phyloP scores from a whole-genome alignment of 805 yeast species.

The Saturnispora serradocipensis region DNA sequence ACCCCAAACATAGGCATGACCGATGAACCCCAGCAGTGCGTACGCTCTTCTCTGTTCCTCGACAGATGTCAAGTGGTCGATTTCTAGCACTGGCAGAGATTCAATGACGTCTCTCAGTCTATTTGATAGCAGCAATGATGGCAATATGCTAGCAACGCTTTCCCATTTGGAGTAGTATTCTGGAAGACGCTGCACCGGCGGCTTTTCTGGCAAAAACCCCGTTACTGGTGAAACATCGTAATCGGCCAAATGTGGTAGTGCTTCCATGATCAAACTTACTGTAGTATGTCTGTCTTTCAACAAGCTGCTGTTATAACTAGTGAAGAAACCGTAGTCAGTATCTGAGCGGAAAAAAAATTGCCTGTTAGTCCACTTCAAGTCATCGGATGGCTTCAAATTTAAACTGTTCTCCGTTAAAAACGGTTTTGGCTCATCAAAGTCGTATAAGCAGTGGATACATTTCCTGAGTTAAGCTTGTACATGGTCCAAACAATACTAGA shows the following conservation, averaged over 20 bases:
- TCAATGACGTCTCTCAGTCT: slow-evolving; percentile 58
- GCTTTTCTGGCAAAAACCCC: slow-evolving; percentile 70
- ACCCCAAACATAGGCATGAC: slow-evolving; percentile 91
- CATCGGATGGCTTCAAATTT: neutral
- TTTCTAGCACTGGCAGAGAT: slow-evolving; percentile 46
- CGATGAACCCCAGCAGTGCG: slow-evolving; percentile 64
- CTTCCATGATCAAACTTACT: neutral
- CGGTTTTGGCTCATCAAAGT: neutral
- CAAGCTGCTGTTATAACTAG: neutral
- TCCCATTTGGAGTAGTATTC: slow-evolving; percentile 74
- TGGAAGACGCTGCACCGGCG: slow-evolving; percentile 55
- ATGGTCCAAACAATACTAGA: too few relatives aligned
- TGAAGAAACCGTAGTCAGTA: neutral
- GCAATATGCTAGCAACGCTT: slow-evolving; percentile 49
- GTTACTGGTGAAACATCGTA: slow-evolving; percentile 62
- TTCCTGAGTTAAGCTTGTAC: too few relatives aligned
- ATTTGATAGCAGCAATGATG: slow-evolving; percentile 62
- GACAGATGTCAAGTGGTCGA: slow-evolving; percentile 34
- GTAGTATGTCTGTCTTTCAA: neutral
- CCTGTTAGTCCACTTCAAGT: neutral
- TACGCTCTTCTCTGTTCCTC: slow-evolving; percentile 71
- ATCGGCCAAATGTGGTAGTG: slow-evolving; percentile 45
- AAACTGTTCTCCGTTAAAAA: neutral
- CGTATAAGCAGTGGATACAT: neutral
- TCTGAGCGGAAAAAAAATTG: neutral